Evolutionary conservation across 2,329 filamentous ascomycete genomes (phyloP).

Genomic region (Arthrobotrys entomopaga): DNA sequence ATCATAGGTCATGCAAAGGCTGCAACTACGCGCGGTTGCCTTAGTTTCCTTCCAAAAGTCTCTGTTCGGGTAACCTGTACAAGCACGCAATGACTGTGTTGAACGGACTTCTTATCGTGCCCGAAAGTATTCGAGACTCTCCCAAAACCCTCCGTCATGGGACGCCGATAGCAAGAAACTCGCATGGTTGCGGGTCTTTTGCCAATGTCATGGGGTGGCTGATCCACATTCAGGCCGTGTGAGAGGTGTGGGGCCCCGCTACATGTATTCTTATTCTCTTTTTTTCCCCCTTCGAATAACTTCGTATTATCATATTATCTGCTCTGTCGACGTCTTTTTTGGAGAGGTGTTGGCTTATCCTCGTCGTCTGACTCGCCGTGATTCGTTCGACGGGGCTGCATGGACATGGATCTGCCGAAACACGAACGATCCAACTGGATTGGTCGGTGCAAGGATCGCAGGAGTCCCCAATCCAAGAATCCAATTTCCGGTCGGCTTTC

Average conservation of each 20-base stretch:
- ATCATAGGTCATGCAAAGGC: constrained; percentile 28
- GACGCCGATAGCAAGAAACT: constrained; percentile 42
- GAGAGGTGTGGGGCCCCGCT: constrained; percentile 21
- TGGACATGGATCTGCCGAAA: constrained; percentile 51
- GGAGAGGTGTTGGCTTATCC: constrained; percentile 14
- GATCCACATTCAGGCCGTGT: constrained; percentile 50
- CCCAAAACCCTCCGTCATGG: constrained; percentile 37
- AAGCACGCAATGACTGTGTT: constrained; percentile 32
- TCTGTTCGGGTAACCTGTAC: constrained; percentile 37
- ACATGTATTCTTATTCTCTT: too few species aligned
- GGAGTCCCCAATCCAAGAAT: constrained; percentile 46
- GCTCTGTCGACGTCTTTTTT: not conserved
- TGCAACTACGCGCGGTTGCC: constrained; percentile 53
- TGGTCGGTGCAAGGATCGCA: constrained; percentile 49
- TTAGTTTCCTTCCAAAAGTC: constrained; percentile 27
- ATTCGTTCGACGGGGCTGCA: constrained; percentile 44
- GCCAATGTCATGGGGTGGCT: constrained; percentile 46
- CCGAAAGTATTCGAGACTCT: constrained; percentile 30
- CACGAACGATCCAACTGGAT: constrained; percentile 37
- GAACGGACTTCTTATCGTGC: constrained; percentile 24
- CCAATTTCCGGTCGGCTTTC: constrained; percentile 50
- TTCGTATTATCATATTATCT: too few species aligned
- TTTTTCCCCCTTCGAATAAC: too few species aligned
- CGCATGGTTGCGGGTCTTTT: constrained; percentile 38
- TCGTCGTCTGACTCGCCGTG: constrained; percentile 51